These are phyloP conservation scores for Pseudofabraea citricarpa DNA, from an alignment of 2,329 filamentous ascomycete genomes.

Conservation along the genomic window DNA sequence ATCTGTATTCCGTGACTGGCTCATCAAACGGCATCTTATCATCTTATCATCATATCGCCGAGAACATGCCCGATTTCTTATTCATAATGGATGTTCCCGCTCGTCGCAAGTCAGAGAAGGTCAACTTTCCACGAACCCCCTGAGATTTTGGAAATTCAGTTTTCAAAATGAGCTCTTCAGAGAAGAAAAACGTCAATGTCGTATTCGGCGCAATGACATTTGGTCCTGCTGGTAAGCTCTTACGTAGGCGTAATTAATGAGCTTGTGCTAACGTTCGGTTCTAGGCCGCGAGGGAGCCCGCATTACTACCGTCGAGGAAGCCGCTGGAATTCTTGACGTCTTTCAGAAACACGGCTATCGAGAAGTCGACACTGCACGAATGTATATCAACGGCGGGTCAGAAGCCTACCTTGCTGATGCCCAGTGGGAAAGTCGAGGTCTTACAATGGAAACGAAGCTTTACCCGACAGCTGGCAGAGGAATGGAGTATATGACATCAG, in stretches of 20 bases:
- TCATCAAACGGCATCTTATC: not conserved
- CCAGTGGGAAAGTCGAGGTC: not conserved
- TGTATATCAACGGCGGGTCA: not conserved
- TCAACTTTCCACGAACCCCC: no score
- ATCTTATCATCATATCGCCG: no score
- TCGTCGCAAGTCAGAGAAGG: not conserved
- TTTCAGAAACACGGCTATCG: slow-evolving; percentile 61
- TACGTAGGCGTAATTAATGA: not conserved
- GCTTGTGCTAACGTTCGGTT: no score
- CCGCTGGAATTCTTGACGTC: slow-evolving; percentile 55
- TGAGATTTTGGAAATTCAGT: not conserved
- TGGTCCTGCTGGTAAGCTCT: slow-evolving; percentile 11
- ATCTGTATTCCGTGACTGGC: not conserved
- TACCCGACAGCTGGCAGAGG: not conserved
- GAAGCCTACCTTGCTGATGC: not conserved
- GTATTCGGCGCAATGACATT: slow-evolving; percentile 29
- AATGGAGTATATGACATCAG: not conserved
- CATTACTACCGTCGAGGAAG: slow-evolving; percentile 37
- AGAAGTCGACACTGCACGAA: slow-evolving; percentile 61
- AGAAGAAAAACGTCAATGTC: not conserved
- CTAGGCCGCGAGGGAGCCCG: slow-evolving; percentile 18
- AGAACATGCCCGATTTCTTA: no score
- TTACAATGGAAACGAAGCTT: not conserved
- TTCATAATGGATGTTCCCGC: no score
- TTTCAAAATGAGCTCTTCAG: not conserved